Conservation (phyloP, 2,329 filamentous ascomycete species). For the Aspergillus pseudoviridinutans region DNA sequence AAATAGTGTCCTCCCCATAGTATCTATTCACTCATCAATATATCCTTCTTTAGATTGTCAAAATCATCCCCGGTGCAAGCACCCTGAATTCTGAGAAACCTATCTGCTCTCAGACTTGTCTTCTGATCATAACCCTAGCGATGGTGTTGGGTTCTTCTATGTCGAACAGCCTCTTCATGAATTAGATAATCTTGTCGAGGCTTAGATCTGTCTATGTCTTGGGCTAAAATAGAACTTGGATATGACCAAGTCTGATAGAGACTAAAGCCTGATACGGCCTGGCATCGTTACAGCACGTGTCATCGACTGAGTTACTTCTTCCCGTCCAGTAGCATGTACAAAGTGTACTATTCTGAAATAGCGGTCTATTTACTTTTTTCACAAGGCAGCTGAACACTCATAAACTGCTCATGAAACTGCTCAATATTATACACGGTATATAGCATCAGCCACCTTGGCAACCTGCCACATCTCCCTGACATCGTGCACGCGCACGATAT, state of each 20-base stretch:
- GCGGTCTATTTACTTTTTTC: neutral
- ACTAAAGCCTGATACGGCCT: neutral
- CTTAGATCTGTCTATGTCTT: neutral
- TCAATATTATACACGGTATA: slow-evolving; percentile 58
- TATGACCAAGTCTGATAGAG: neutral
- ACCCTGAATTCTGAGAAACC: neutral
- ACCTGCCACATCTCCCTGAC: slow-evolving; percentile 81
- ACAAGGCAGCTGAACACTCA: neutral
- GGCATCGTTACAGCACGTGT: neutral
- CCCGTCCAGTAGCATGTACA: neutral
- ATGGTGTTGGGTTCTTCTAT: too few species aligned
- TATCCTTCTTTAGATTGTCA: neutral
- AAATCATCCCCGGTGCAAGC: neutral
- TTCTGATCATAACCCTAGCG: too few species aligned
- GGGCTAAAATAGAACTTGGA: neutral
- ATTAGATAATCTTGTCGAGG: neutral
- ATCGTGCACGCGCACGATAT: slow-evolving; percentile 91
- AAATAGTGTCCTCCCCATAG: neutral
- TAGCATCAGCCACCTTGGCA: slow-evolving; percentile 84
- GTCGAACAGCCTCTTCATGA: too few species aligned
- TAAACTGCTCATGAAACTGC: too few species aligned
- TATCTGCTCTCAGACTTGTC: neutral
- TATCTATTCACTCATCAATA: neutral
- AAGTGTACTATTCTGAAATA: neutral
- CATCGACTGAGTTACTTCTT: neutral